Evolutionary conservation across 2,329 filamentous ascomycete species (phyloP).

Genomic region (Beauveria bassiana): DNA sequence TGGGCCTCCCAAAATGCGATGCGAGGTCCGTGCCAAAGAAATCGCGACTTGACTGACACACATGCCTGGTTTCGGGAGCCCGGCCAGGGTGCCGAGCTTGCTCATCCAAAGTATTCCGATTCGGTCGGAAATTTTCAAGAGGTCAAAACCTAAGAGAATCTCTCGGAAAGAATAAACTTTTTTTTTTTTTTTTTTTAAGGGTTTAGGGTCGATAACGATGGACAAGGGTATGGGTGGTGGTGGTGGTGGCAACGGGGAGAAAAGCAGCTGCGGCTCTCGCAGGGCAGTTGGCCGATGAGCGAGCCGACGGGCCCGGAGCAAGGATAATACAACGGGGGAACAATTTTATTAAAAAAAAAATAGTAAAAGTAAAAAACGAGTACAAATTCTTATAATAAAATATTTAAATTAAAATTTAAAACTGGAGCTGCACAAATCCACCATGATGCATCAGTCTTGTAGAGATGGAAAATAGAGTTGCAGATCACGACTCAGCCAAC

Average conservation of each 20-base stretch:
- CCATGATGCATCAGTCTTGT: not conserved
- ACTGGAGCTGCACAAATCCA: not conserved
- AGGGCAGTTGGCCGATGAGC: not conserved
- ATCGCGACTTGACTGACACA: not conserved
- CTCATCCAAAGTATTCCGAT: not conserved
- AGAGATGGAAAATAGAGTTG: not conserved
- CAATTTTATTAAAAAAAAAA: not conserved
- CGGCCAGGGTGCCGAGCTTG: not conserved
- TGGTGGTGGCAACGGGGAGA: too few species aligned
- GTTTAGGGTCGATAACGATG: not conserved
- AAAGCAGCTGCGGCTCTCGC: not conserved
- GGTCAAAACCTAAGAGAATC: too few species aligned
- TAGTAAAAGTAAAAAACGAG: not conserved
- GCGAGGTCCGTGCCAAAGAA: constrained; percentile 4
- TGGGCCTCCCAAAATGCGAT: not conserved
- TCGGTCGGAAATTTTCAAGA: too few species aligned
- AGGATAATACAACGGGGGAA: too few species aligned
- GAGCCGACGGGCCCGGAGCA: too few species aligned
- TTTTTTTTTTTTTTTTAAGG: too few species aligned
- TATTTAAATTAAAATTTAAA: too few species aligned
- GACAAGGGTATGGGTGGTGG: too few species aligned
- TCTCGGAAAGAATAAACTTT: too few species aligned
- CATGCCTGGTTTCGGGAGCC: not conserved
- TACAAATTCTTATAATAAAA: too few species aligned
- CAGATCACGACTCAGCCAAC: not conserved